Conservation (phyloP, 768 basidiomycete species). For the Tricholoma terreum region DNA sequence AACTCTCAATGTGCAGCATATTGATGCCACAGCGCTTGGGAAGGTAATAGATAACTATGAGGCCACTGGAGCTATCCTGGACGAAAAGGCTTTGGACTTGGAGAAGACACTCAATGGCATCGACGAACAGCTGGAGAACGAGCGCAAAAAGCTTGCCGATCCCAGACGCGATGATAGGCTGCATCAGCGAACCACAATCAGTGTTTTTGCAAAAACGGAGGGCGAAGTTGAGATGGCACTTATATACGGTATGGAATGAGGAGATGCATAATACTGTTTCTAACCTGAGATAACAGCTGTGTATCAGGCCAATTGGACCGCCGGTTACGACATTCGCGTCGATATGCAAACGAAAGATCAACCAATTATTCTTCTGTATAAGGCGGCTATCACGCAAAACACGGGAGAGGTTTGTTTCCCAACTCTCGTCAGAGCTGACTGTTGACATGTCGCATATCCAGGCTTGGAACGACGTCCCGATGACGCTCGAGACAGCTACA, state of each 20-base stretch:
- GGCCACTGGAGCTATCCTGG: constrained; percentile 21
- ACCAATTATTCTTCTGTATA: constrained; percentile 34
- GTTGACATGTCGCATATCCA: constrained; percentile 3
- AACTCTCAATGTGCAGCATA: constrained; percentile 23
- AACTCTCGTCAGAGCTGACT: not conserved
- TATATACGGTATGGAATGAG: constrained; percentile 25
- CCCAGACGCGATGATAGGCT: constrained; percentile 13
- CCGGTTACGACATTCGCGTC: constrained; percentile 39
- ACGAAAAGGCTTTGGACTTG: constrained; percentile 22
- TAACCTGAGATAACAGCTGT: constrained; percentile 12
- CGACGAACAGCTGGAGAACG: constrained; percentile 17
- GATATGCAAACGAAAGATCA: constrained; percentile 33
- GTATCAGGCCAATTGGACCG: constrained; percentile 18
- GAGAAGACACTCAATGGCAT: constrained; percentile 15
- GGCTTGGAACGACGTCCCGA: constrained; percentile 37
- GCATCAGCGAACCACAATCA: constrained; percentile 17
- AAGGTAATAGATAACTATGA: constrained; percentile 19
- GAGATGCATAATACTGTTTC: not conserved
- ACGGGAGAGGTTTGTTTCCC: constrained; percentile 35
- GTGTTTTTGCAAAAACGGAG: constrained; percentile 24
- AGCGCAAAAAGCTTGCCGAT: constrained; percentile 11
- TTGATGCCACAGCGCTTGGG: constrained; percentile 18
- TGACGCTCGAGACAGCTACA: constrained; percentile 37
- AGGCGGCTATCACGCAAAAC: constrained; percentile 35
- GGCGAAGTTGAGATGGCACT: constrained; percentile 29